Evolutionary conservation across 257 asterid species (phyloP), one percentile per base, ranked within the genome.

Genomic region (Cynanchum wilfordii): DNA sequence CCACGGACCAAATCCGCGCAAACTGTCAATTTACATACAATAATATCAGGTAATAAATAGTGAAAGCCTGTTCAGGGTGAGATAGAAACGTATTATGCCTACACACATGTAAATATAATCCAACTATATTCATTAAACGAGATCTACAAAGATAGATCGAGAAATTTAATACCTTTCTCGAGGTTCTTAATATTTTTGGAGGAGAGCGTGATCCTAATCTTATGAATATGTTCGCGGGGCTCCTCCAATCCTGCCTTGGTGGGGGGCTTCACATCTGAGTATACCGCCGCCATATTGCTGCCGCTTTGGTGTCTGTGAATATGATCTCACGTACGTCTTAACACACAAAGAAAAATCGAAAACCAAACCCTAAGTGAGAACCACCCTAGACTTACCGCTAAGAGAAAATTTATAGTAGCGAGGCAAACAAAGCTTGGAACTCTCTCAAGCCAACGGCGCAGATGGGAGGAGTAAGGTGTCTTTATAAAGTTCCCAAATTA

Each of bases 1-100:
- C 92, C 95, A 24, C 95, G 92, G 8, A 88, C 91, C 81, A 90
- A 80, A 67, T 90, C 96, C 79, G 91, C 75, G 77, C 96, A 90
- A 10, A 90, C 92, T 90, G 84, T 63, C 2, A 5, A 69, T 76
- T 12, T 2, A 33, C 15, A 65, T 5, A 27, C 10, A 42, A 3
- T n/a, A 45, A 27, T 22, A 69, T 27, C 17, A 20, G 7, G 33
- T 40, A 8, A 1, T 4, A 12, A 38, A 12, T 58, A 2, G 11
- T 2, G 29, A 10, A 25, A 58, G 29, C 22, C 2, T 29, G 38
- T 29, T 58, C 40, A 5, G 15, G 40, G 16, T 24, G 1, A 9
- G 2, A 5, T 30, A 42, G 38, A 33, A n/a, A 33, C 38, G 4
- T 33, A n/a, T n/a, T n/a, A n/a, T n/a, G n/a, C n/a, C n/a, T n/a